phyloP scores from a whole-genome alignment of 2,329 filamentous ascomycete species.

The Aspergillus sp. region DNA sequence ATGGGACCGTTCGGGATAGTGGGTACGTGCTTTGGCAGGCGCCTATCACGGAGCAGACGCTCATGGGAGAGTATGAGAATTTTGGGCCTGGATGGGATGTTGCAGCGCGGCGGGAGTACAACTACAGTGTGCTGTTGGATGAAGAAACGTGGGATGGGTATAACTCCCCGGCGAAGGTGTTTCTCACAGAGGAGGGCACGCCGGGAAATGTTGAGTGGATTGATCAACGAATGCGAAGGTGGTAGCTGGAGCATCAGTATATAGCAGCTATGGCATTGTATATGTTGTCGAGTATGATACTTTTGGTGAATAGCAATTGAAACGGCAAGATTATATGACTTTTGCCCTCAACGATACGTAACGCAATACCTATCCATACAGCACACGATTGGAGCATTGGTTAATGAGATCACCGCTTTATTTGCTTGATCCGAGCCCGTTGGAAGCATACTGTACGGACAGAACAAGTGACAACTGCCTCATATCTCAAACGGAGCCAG shows the following conservation, averaged over 20 bases:
- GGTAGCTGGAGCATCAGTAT: too few relatives aligned
- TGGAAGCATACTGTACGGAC: too few relatives aligned
- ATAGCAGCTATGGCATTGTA: too few relatives aligned
- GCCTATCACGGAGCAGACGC: conserved; percentile 44
- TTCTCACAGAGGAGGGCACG: conserved; percentile 43
- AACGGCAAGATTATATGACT: neutral
- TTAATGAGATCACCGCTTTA: neutral
- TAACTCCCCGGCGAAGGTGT: conserved; percentile 43
- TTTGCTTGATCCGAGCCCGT: too few relatives aligned
- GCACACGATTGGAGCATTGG: neutral
- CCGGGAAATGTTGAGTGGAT: conserved; percentile 26
- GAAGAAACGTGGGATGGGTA: conserved; percentile 37
- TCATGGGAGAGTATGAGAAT: conserved; percentile 56
- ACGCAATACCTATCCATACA: neutral
- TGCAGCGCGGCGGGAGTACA: conserved; percentile 41
- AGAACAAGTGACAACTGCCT: too few relatives aligned
- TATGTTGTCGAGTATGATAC: too few relatives aligned
- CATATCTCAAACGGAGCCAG: too few relatives aligned
- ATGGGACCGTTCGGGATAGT: conserved; percentile 50
- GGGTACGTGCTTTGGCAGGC: conserved; percentile 57
- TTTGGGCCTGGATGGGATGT: conserved; percentile 55
- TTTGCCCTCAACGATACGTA: neutral
- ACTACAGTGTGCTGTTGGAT: conserved; percentile 48
- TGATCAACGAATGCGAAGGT: neutral
- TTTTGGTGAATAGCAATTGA: too few relatives aligned